Evolutionary conservation across 345 rosid species (phyloP), one percentile per base, ranked within the genome.

Genomic region (Syzygium aqueum): DNA sequence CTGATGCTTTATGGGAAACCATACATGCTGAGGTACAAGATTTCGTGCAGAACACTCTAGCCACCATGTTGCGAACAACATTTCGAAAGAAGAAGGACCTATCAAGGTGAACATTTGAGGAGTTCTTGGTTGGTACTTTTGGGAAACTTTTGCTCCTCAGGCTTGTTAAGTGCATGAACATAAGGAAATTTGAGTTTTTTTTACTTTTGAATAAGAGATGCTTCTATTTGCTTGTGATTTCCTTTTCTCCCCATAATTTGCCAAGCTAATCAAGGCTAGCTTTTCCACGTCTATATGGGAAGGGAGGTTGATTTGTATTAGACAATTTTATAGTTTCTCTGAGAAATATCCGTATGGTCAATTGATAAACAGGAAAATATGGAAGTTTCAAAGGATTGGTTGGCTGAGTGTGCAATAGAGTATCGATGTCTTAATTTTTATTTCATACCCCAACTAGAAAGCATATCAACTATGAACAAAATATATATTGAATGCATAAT

Each of bases 1-100:
- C 98, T 86, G 99, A 97, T 92, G 97, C 99, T 91, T 93, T 97
- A 27, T 97, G 99, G 99, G 99, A 96, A 92, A 97, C 98, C 54
- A 94, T 97, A 92, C 99, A 97, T 91, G 96, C 98, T 2, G 99
- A 97, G 88, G 99, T 97, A 89, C 99, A 97, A 93, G 99, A 97
- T 92, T 97, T 96, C 93, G 99, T 97, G 87, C 99, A 97, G 88
- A 96, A 96, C 92, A 97, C 96, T 33, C 90, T 97, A 91, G 99
- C 99, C 86, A 93, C 93, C 40, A 97, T 97, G 99, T 88, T 97
- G 92, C 94, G 95, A 86, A 96, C 99, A 87, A 95, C 98, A 85
- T 97, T 96, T 89, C 91, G 99, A 87, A 97, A 95, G 93, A 97
- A 97, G 94, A 97, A 96, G 89, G 99, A 96, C 89, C 95, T 96